Evolutionary conservation across 257 asterid species (phyloP).

Genomic region (Cordia subcordata): DNA sequence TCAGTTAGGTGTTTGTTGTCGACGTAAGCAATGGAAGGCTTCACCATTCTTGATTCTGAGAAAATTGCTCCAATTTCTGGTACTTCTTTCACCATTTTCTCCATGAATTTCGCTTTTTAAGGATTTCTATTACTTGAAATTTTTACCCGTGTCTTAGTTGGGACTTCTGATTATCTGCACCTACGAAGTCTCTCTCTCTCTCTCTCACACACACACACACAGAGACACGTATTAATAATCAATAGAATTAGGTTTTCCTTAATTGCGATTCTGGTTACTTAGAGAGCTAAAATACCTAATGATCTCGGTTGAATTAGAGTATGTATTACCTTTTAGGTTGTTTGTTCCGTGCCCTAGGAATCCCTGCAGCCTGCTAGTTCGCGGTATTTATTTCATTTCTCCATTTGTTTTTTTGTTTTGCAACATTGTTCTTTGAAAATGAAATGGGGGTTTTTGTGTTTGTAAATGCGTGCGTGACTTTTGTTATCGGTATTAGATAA

Average conservation of each 20-base stretch:
- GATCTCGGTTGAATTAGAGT: not conserved
- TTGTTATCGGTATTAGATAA: constrained; percentile 7
- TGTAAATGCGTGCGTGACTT: not conserved
- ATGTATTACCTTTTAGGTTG: not conserved
- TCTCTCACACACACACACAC: too few species aligned
- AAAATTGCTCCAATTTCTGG: not conserved
- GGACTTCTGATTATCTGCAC: too few species aligned
- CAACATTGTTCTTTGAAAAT: not conserved
- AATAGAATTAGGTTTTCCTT: not conserved
- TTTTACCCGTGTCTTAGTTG: too few species aligned
- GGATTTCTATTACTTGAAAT: too few species aligned
- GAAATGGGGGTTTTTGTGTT: not conserved
- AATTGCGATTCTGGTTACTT: too few species aligned
- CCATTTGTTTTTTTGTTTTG: not conserved
- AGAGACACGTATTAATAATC: too few species aligned
- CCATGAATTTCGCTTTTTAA: not conserved
- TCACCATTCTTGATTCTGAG: not conserved
- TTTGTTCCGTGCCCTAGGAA: not conserved
- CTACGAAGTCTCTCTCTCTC: too few species aligned
- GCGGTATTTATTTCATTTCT: too few species aligned
- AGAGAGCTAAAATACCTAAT: not conserved
- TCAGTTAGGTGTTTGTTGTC: too few species aligned
- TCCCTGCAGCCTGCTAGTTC: not conserved
- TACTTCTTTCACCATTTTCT: not conserved
- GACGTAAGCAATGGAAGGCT: not conserved